Conservation (phyloP, 495 filamentous ascomycete genomes). For the Penicillium robsamsonii region DNA sequence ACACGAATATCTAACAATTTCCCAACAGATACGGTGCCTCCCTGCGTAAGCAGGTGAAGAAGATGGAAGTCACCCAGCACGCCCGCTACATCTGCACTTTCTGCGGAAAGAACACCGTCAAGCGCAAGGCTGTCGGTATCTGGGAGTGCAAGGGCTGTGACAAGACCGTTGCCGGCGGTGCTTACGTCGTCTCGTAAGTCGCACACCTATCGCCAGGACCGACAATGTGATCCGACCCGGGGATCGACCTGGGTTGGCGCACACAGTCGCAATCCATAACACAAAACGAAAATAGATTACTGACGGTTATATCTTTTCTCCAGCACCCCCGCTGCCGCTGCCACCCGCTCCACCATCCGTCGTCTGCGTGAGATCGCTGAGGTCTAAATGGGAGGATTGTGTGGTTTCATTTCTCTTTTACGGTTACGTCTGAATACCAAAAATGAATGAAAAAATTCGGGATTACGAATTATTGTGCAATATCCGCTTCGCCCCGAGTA, state of each 20-base stretch:
- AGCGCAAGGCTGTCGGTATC: conserved; percentile 90
- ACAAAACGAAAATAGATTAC: conserved; percentile 9
- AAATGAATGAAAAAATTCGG: conserved; percentile 44
- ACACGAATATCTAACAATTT: conserved; percentile 30
- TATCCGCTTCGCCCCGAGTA: conserved; percentile 14
- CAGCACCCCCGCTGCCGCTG: conserved; percentile 93
- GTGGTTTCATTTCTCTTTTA: conserved; percentile 44
- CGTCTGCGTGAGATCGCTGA: conserved; percentile 97
- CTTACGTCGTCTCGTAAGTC: conserved; percentile 94
- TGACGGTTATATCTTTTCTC: conserved; percentile 22
- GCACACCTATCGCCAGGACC: not conserved
- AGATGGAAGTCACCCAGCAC: conserved; percentile 99
- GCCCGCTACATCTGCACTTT: conserved; percentile 84
- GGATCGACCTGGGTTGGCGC: not conserved
- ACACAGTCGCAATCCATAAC: conserved; percentile 2
- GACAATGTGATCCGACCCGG: not conserved
- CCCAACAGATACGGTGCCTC: conserved; percentile 89
- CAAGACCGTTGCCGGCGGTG: conserved; percentile 94
- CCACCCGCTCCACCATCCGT: conserved; percentile 95
- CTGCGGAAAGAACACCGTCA: conserved; percentile 94
- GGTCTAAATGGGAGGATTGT: conserved; percentile 62
- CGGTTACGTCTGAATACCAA: conserved; percentile 47
- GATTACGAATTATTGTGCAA: conserved; percentile 32
- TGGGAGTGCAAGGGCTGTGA: conserved; percentile 93
- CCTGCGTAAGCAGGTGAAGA: conserved; percentile 99